Evolutionary conservation across 202 grass and related monocot species (phyloP).

Genomic region (Schoenoplectus tabernaemontani): DNA sequence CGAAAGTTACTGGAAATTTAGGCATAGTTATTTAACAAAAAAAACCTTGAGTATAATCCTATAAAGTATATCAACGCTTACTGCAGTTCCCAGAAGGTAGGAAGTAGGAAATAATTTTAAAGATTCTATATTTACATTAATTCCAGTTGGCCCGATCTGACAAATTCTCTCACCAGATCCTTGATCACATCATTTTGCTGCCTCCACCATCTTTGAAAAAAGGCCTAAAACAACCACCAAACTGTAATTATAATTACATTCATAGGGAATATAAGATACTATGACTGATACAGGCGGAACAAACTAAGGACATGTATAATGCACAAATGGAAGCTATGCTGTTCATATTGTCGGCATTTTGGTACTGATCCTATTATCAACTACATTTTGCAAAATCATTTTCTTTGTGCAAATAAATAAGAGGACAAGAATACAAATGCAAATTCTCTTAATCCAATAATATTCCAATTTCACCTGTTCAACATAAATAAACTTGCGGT

Average conservation of each 20-base stretch:
- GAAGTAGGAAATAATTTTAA: not conserved
- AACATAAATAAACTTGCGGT: conserved; percentile 43
- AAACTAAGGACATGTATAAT: not conserved
- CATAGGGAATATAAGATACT: not conserved
- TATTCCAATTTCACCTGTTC: conserved; percentile 18
- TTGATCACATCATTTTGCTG: conserved; percentile 35
- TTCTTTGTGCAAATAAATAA: not conserved
- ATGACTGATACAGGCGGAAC: not conserved
- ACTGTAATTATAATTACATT: not conserved
- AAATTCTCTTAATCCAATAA: not conserved
- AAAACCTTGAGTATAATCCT: not conserved
- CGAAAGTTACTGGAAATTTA: not conserved
- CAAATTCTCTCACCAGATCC: conserved; percentile 26
- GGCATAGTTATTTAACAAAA: not conserved
- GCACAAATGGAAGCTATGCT: not conserved
- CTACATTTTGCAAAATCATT: conserved; percentile 5
- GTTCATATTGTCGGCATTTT: not conserved
- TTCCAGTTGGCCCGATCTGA: conserved; percentile 37
- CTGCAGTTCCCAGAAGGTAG: not conserved
- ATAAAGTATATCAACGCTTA: not conserved
- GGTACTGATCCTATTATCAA: not conserved
- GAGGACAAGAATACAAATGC: not conserved
- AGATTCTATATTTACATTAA: conserved; percentile 29
- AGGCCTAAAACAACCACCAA: conserved; percentile 24
- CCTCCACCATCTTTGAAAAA: conserved; percentile 47